Base-by-base conservation (phyloP, 2,329 filamentous ascomycete species). In the Cryphonectria naterciae region DNA sequence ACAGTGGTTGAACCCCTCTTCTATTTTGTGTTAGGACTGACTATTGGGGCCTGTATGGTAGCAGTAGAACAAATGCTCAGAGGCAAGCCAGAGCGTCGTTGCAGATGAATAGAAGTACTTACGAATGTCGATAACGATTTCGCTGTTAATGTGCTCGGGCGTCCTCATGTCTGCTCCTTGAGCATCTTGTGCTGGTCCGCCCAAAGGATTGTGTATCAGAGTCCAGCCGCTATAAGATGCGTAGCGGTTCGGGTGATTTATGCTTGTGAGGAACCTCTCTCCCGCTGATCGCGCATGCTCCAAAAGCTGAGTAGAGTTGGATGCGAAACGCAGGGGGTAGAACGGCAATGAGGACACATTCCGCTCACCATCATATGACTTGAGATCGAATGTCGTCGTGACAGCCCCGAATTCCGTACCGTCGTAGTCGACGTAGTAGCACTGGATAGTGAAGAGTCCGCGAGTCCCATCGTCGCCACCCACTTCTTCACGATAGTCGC, bases 111-210 rank as follows among this genome's bases (percentile, higher is more conserved):
- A 52, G 19, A 52, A n/a, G 7, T 52, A 52, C 46, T 52, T 52
- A 52, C 46, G 19, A 37, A 68, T 43, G 60, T 68, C 65, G 49
- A 68, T 28, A 35, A 68, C 32, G 8, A 68, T 41, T 8, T 68
- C 65, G n/a, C 65, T 68, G 39, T 61, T 39, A 13, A 68, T 60
- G 35, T 68, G 54, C 37, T 68, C 35, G 6, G 65, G 65, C 32
- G 19, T n/a, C 13, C 6, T 56, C 22, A 32, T 32, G 11, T 28
- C 13, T 35, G 0, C 8, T 25, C 15, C 62, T n/a, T 32, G 37
- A 25, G 54, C 13, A 52, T 52, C 22, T 52, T 5, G 22, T n/a
- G 46, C 19, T 22, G 46, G 46, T 2, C 10, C 0, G 46, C 46
- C 46, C 46, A 52, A 52, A 4, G 22, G 46, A 25, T 25, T n/a